Evolutionary conservation across 441 rosid genomes (phyloP).

Genomic region (Viola pubescens): DNA sequence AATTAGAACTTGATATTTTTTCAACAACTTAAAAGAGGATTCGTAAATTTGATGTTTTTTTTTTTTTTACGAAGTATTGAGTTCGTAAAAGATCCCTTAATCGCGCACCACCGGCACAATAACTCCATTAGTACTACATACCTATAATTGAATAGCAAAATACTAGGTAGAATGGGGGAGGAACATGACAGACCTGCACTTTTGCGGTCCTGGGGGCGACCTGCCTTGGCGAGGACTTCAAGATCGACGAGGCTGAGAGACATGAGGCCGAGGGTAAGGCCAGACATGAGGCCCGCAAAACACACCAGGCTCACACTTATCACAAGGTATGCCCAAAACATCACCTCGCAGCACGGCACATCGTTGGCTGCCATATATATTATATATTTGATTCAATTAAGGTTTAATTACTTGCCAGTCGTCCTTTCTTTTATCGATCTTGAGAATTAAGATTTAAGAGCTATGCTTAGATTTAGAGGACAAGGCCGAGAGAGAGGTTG

Average conservation of each 20-base stretch:
- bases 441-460: too few relatives aligned
- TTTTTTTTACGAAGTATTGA: too few relatives aligned
- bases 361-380: constrained; percentile 62
- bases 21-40: too few relatives aligned
- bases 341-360: constrained; percentile 72
- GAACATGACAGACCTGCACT: constrained; percentile 47
- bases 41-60: too few relatives aligned
- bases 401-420: too few relatives aligned
- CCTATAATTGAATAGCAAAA: too few relatives aligned
- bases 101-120: too few relatives aligned
- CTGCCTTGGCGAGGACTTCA: constrained; percentile 69
- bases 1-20: neutral
- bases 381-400: neutral
- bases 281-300: constrained; percentile 85
- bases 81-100: too few relatives aligned
- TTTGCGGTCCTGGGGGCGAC: constrained; percentile 57
- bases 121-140: neutral
- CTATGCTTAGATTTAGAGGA: too few relatives aligned
- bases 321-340: constrained; percentile 70
- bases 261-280: constrained; percentile 84
- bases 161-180: neutral
- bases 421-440: too few relatives aligned
- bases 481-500: too few relatives aligned
- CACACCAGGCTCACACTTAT: constrained; percentile 47
- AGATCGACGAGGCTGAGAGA: constrained; percentile 81